These are phyloP conservation scores for Verticillium nonalfalfae DNA, from an alignment of 2,329 filamentous ascomycete genomes.

Conservation along the genomic window DNA sequence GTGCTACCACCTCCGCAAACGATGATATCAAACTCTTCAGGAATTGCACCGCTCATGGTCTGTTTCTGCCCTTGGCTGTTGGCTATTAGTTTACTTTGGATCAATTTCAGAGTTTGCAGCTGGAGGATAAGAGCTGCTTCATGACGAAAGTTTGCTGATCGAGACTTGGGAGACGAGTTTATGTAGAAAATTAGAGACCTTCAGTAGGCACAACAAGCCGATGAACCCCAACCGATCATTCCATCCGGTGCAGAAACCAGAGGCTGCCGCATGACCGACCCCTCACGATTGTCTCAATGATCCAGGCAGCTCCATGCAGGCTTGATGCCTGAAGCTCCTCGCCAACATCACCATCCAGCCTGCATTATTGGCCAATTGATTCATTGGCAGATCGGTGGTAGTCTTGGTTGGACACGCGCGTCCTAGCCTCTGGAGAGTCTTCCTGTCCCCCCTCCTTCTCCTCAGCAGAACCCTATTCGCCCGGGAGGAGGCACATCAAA, in stretches of 20 bases:
- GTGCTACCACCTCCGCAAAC: conserved; percentile 70
- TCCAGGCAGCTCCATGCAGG: neutral
- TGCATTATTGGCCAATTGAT: neutral
- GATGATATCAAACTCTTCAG: conserved; percentile 77
- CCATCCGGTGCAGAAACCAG: neutral
- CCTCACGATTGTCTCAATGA: neutral
- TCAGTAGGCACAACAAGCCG: neutral
- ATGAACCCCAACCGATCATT: neutral
- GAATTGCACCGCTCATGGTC: conserved; percentile 35
- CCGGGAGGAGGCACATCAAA: neutral
- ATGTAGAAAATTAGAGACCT: neutral
- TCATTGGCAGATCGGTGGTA: neutral
- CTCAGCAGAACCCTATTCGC: neutral
- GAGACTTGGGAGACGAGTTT: neutral
- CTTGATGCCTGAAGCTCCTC: neutral
- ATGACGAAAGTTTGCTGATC: neutral
- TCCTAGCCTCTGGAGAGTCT: neutral
- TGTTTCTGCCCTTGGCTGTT: too few species aligned
- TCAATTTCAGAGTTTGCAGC: neutral
- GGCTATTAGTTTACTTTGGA: neutral
- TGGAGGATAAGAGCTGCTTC: neutral
- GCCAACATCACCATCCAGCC: neutral
- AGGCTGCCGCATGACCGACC: neutral
- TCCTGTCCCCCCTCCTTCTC: neutral
- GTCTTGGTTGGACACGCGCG: neutral